Evolutionary conservation across 148 eudicot species (phyloP).

Genomic region (Vaccinium macrocarpon): DNA sequence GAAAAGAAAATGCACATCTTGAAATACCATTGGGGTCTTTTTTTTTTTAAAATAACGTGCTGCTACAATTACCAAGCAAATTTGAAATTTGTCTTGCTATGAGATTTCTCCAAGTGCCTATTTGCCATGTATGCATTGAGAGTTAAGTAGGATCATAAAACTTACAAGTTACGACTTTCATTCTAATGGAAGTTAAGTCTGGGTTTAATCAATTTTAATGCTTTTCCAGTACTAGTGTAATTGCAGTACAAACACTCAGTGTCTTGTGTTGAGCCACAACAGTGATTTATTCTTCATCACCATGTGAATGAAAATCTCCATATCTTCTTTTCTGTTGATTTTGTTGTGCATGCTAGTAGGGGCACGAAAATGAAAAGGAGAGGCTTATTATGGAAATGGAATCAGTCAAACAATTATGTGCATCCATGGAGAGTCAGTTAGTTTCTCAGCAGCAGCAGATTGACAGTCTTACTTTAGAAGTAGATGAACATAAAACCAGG

Average conservation of each 20-base stretch:
- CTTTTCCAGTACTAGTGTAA: neutral
- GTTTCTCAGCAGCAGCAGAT: constrained; percentile 56
- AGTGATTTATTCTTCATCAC: neutral
- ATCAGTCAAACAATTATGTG: constrained; percentile 63
- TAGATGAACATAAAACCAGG: constrained; percentile 60
- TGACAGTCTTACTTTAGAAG: constrained; percentile 52
- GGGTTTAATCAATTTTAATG: neutral
- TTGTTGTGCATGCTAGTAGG: constrained; percentile 38
- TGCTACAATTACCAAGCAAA: neutral
- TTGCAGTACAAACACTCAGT: neutral
- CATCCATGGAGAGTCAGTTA: constrained; percentile 65
- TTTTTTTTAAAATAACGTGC: neutral
- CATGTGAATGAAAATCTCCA: neutral
- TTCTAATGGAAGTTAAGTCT: neutral
- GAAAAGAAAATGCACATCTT: neutral
- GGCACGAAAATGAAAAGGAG: constrained; percentile 85
- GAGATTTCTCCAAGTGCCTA: neutral
- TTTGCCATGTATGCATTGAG: neutral
- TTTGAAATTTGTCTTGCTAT: neutral
- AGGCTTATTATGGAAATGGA: constrained; percentile 93
- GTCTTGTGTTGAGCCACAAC: neutral
- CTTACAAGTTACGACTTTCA: neutral
- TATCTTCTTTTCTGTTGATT: neutral
- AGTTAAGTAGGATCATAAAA: neutral
- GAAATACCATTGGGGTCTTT: neutral